Percentiles rank a stretch among this genome's conserved stretches.
Conservation (phyloP, 2,329 filamentous ascomycete species). For the Cladophialophora bantiana region DNA sequence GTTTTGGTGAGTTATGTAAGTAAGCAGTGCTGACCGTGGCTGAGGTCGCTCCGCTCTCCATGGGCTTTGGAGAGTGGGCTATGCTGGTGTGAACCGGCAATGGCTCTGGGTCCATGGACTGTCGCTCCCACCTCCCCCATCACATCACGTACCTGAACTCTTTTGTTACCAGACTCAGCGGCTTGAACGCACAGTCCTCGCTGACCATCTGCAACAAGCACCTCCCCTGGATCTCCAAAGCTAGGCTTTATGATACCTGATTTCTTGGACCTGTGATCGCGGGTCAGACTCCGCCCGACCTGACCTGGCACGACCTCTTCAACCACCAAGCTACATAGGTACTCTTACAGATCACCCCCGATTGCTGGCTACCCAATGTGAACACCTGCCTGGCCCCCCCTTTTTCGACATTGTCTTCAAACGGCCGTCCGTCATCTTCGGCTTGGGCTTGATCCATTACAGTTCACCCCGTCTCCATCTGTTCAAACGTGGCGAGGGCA, state of each 20-base stretch:
- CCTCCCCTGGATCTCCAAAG: slow-evolving; percentile 21
- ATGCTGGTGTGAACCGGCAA: slow-evolving; percentile 26
- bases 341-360: slow-evolving; percentile 12
- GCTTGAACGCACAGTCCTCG: background rate
- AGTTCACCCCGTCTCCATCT: slow-evolving; percentile 14
- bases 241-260: slow-evolving; percentile 18
- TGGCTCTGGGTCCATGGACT: slow-evolving; percentile 18
- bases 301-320: slow-evolving; percentile 15
- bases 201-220: slow-evolving; percentile 15
- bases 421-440: slow-evolving; percentile 24
- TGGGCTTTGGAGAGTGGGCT: slow-evolving; percentile 21
- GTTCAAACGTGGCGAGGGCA: slow-evolving; percentile 22
- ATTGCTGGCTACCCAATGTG: slow-evolving; percentile 24
- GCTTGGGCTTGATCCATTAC: slow-evolving; percentile 15
- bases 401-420: slow-evolving; percentile 16
- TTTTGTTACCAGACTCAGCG: slow-evolving; percentile 11
- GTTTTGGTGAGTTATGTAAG: slow-evolving; percentile 31
- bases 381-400: slow-evolving; percentile 28
- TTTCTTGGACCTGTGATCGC: slow-evolving; percentile 17
- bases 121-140: slow-evolving; percentile 15
- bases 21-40: slow-evolving; percentile 37
- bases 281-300: slow-evolving; percentile 30
- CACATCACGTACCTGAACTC: slow-evolving; percentile 19
- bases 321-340: slow-evolving; percentile 15
- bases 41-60: slow-evolving; percentile 31